Base-by-base conservation (phyloP, 2,329 filamentous ascomycete species). In the Colletotrichum sublineola region DNA sequence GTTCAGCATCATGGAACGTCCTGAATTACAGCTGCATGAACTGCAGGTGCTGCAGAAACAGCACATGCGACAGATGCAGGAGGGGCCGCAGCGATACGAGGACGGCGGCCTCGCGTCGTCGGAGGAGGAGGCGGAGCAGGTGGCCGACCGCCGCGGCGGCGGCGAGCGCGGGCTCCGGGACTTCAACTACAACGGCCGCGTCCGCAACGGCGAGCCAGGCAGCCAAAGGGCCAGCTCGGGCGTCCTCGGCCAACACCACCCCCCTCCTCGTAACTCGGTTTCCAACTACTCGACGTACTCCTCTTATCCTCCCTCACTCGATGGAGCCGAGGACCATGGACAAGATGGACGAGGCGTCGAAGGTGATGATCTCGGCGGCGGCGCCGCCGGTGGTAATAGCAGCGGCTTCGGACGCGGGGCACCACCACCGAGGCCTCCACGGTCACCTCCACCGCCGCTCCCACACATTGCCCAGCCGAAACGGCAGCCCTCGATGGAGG, bases 101-200 rank as follows among this genome's bases (percentile, higher is more conserved):
- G 61, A 44, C 3, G 61, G 61, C 46, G 60, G 60, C 9, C 29
- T 38, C 31, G 42, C 44, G 42, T 6, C 44, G 44, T 29, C 11
- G 18, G n/a, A 12, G 36, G 42, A 5, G 33, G 68, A 46, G 18
- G 44, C 40, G 14, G 64, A 50, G 11, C 38, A 48, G 31, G n/a
- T 42, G 24, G 64, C 42, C n/a, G 20, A 40, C 50, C 31, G 6
- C 50, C 31, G 6, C 44, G 18, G 42, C 24, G 63, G 57, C 68
- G 69, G 44, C 46, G 69, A 72, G 65, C 69, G 69, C 44, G 65
- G 65, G 44, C 58, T 72, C 44, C 69, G 69, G 46, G 65, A 68
- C 12, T 68, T 68, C 58, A 72, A 72, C 69, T 72, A 72, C 69
- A 64, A 72, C 65, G 69, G 69, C 58, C 64, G 69, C 63, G 65